phyloP scores from a whole-genome alignment of 352 stramenopile species.

The Phytophthora vignae region DNA sequence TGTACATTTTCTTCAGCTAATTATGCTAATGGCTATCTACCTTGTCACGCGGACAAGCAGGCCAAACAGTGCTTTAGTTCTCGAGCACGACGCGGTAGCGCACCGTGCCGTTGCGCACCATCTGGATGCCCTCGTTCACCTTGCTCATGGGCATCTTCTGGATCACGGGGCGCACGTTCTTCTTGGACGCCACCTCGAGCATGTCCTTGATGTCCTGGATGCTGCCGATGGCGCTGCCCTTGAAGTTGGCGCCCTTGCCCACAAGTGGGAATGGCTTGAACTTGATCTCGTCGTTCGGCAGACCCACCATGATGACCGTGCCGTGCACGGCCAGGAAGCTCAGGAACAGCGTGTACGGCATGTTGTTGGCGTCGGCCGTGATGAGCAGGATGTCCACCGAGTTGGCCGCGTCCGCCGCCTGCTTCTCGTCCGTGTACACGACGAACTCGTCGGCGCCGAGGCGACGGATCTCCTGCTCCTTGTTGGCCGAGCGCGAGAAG shows the following conservation, averaged over 20 bases:
- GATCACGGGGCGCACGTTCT: conserved; percentile 42
- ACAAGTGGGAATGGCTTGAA: conserved; percentile 64
- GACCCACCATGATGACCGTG: conserved; percentile 72
- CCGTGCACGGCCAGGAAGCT: conserved; percentile 62
- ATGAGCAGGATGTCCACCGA: conserved; percentile 78
- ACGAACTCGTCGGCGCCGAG: conserved; percentile 59
- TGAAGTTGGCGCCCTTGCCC: conserved; percentile 43
- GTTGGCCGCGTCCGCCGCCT: conserved; percentile 23
- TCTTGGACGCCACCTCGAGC: conserved; percentile 69
- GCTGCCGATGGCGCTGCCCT: conserved; percentile 57
- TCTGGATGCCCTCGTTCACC: conserved; percentile 56
- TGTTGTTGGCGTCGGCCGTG: conserved; percentile 64
- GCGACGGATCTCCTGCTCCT: conserved; percentile 55
- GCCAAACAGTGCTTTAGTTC: conserved; percentile 11
- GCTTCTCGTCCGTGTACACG: conserved; percentile 41
- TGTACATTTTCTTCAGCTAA: conserved; percentile 3
- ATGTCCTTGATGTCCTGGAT: conserved; percentile 84
- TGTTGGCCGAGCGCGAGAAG: conserved; percentile 66
- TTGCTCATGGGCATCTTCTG: conserved; percentile 63
- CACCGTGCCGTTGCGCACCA: conserved; percentile 48
- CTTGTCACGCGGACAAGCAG: background rate
- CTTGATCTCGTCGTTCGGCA: conserved; percentile 67
- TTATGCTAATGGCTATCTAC: background rate
- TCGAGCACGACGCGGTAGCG: conserved; percentile 50
- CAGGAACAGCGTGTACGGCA: conserved; percentile 61